These are phyloP conservation scores for Arthrobotrys sinensis DNA, from an alignment of 2,329 filamentous ascomycete species.

Conservation along the genomic window DNA sequence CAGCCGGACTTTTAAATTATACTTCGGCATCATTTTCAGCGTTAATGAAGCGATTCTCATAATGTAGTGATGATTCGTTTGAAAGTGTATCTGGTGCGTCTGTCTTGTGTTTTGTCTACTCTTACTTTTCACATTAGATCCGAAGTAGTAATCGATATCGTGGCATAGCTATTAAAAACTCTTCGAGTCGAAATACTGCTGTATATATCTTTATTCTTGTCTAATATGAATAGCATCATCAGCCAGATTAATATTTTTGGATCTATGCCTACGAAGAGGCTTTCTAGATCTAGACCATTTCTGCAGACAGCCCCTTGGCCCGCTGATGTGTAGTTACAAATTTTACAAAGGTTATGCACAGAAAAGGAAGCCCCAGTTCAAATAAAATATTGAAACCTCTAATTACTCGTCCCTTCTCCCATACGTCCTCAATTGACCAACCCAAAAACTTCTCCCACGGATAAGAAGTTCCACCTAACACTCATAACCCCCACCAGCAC, in stretches of 20 bases:
- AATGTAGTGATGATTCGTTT: conserved; percentile 34
- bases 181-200: neutral
- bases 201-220: neutral
- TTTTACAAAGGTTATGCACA: neutral
- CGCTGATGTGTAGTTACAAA: neutral
- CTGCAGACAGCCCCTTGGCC: neutral
- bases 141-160: neutral
- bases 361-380: neutral
- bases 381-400: neutral
- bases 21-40: conserved; percentile 37
- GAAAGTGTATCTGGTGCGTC: conserved; percentile 4
- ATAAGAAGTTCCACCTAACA: conserved; percentile 81
- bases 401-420: neutral
- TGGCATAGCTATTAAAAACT: neutral
- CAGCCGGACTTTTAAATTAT: conserved; percentile 12
- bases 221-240: neutral
- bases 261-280: neutral
- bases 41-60: conserved; percentile 34
- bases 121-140: neutral
- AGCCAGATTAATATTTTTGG: neutral
- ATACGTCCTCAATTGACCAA: conserved; percentile 70
- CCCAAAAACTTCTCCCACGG: conserved; percentile 90
- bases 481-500: conserved; percentile 77
- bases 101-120: neutral
- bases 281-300: neutral